phyloP scores from a whole-genome alignment of 345 rosid species.

The Theobroma cacao region DNA sequence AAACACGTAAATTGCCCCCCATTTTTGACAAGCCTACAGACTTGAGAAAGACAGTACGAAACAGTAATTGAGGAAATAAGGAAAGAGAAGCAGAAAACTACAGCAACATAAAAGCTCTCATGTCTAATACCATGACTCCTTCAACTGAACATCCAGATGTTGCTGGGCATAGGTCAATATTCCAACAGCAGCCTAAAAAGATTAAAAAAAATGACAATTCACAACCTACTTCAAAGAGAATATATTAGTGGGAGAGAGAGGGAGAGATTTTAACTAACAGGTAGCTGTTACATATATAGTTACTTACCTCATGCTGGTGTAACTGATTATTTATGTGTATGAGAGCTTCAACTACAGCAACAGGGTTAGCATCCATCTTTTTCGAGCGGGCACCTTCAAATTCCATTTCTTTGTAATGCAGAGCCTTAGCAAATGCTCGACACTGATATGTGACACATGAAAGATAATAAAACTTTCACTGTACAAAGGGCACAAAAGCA shows the following conservation, averaged over 20 bases:
- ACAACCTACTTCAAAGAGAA: constrained; percentile 13
- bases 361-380: constrained; percentile 95
- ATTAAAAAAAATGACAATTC: constrained; percentile 5
- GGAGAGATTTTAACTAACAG: constrained; percentile 12
- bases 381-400: constrained; percentile 89
- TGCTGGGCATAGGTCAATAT: constrained; percentile 96
- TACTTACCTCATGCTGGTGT: constrained; percentile 88
- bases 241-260: neutral
- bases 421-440: constrained; percentile 97
- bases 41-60: neutral
- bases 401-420: constrained; percentile 99
- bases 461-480: neutral
- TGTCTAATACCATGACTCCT: constrained; percentile 84
- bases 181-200: constrained; percentile 91
- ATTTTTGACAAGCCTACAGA: neutral
- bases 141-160: constrained; percentile 80
- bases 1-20: neutral
- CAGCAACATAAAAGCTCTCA: neutral
- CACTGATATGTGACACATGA: constrained; percentile 42
- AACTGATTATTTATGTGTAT: constrained; percentile 98
- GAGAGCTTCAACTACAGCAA: constrained; percentile 95
- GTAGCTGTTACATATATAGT: constrained; percentile 5
- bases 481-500: neutral
- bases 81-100: constrained; percentile 2
- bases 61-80: neutral